These are phyloP conservation scores for Verticillium alfalfae DNA, from an alignment of 2,329 filamentous ascomycete genomes.

Conservation along the genomic window DNA sequence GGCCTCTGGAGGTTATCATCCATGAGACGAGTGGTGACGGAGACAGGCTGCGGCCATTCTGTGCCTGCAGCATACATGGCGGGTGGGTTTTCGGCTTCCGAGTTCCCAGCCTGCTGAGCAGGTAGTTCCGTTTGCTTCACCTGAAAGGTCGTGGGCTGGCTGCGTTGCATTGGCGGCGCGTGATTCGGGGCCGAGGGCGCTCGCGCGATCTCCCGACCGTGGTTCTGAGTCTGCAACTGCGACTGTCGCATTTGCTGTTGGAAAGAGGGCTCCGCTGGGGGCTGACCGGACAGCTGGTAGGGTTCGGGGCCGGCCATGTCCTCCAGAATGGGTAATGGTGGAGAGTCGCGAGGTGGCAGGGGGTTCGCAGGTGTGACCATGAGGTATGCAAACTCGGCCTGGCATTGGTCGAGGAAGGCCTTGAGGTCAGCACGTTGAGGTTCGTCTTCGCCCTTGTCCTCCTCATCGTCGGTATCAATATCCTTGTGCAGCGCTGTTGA, in stretches of 20 bases:
- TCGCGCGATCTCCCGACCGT: slow-evolving; percentile 45
- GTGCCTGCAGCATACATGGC: slow-evolving; percentile 25
- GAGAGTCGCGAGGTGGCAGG: slow-evolving; percentile 57
- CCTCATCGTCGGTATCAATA: slow-evolving; percentile 36
- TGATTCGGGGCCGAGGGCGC: slow-evolving; percentile 51
- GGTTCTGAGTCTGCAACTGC: slow-evolving; percentile 47
- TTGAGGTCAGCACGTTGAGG: slow-evolving; percentile 48
- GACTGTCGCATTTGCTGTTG: slow-evolving; percentile 28
- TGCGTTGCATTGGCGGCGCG: slow-evolving; percentile 45
- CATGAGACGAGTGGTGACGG: slow-evolving; percentile 18
- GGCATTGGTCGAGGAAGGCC: slow-evolving; percentile 58
- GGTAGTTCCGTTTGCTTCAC: slow-evolving; percentile 32
- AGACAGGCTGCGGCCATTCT: slow-evolving; percentile 24
- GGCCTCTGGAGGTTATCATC: slow-evolving; percentile 25
- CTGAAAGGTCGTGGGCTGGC: slow-evolving; percentile 24
- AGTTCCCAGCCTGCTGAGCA: slow-evolving; percentile 44
- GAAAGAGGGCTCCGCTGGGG: slow-evolving; percentile 33
- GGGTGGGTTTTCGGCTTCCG: slow-evolving; percentile 45
- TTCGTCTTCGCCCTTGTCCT: slow-evolving; percentile 42
- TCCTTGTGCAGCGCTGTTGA: not conserved
- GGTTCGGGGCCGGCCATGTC: slow-evolving; percentile 54
- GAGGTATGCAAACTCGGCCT: slow-evolving; percentile 61
- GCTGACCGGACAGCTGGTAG: slow-evolving; percentile 35
- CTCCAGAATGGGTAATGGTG: slow-evolving; percentile 52
- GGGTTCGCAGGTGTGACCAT: slow-evolving; percentile 65